Conservation (phyloP, 148 eudicot species). For the Rhododendron ferrugineum region DNA sequence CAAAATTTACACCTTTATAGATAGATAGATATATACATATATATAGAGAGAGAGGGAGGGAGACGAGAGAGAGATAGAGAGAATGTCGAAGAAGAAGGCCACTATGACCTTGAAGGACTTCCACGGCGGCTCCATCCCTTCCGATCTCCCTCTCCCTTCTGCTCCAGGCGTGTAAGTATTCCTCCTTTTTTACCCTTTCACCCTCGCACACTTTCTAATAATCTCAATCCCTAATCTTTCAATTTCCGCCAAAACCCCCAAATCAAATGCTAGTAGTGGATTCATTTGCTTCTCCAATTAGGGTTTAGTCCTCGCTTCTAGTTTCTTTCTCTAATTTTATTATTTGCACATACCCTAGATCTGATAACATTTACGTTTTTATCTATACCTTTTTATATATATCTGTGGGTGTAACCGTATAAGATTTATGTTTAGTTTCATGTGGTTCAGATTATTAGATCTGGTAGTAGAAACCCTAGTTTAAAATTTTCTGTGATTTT, state of each 20-base stretch:
- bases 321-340: background rate
- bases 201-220: background rate
- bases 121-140: constrained; percentile 96
- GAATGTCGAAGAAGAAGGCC: constrained; percentile 82
- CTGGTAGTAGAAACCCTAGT: constrained; percentile 10
- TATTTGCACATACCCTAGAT: constrained; percentile 14
- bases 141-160: constrained; percentile 91
- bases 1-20: background rate
- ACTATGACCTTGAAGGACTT: constrained; percentile 93
- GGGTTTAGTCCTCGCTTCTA: background rate
- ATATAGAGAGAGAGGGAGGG: constrained; percentile 2
- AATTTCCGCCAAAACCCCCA: background rate
- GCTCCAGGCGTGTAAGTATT: constrained; percentile 90
- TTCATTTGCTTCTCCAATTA: background rate
- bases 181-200: background rate
- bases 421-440: constrained; percentile 1
- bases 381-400: background rate
- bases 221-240: background rate
- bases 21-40: background rate
- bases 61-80: constrained; percentile 6
- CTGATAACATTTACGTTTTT: background rate
- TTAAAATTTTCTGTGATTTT: background rate
- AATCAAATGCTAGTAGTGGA: background rate
- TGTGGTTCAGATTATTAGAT: constrained; percentile 16
- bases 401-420: background rate